Evolutionary conservation across 2,329 filamentous ascomycete species (phyloP).

Genomic region (Penicillium decumbens): DNA sequence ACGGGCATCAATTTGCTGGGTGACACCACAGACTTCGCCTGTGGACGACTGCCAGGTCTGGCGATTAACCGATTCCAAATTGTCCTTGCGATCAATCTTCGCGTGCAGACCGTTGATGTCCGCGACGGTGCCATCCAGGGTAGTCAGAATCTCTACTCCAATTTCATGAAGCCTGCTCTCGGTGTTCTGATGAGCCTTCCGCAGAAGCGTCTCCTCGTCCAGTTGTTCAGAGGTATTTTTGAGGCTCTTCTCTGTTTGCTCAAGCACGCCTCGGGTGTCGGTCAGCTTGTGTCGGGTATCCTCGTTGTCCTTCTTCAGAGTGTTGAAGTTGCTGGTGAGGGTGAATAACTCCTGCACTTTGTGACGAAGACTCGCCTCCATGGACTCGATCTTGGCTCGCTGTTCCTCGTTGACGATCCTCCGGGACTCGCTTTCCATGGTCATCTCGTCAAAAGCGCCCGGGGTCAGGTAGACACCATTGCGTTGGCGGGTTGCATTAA

Average conservation of each 20-base stretch:
- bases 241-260: constrained; percentile 82
- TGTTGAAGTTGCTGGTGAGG: constrained; percentile 80
- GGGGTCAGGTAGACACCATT: constrained; percentile 93
- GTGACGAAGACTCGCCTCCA: constrained; percentile 84
- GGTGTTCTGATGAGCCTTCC: constrained; percentile 79
- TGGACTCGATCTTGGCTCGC: constrained; percentile 81
- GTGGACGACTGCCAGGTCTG: constrained; percentile 74
- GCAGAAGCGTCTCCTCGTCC: constrained; percentile 71
- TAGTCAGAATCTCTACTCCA: constrained; percentile 71
- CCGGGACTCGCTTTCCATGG: constrained; percentile 83
- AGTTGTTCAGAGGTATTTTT: constrained; percentile 70
- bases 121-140: constrained; percentile 68
- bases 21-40: constrained; percentile 69
- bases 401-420: constrained; percentile 91
- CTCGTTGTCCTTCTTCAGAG: constrained; percentile 85
- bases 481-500: constrained; percentile 85
- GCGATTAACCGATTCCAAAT: constrained; percentile 75
- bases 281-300: constrained; percentile 66
- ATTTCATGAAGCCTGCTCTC: constrained; percentile 71
- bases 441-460: constrained; percentile 86
- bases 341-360: constrained; percentile 90
- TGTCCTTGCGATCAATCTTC: constrained; percentile 80
- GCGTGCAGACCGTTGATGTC: constrained; percentile 79
- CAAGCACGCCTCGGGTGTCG: constrained; percentile 73
- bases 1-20: constrained; percentile 68